These are phyloP conservation scores for Cryptococcus sp. DNA, from an alignment of 1,284 basidiomycete genomes.

Conservation along the genomic window DNA sequence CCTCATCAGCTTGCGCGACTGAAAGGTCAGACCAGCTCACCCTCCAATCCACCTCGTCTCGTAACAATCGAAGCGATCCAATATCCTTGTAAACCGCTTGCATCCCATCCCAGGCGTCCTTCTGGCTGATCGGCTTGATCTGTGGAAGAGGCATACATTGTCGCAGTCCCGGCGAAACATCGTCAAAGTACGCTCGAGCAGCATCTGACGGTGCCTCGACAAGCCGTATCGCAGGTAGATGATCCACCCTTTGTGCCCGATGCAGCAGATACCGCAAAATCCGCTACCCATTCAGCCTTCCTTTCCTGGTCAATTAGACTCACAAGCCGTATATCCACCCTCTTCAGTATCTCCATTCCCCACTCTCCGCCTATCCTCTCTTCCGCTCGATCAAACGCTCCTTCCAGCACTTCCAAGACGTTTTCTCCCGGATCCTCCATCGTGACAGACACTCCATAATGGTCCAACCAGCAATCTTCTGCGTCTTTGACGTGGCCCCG, in stretches of 20 bases:
- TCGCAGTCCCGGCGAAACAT: background rate
- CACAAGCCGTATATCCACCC: background rate
- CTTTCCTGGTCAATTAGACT: background rate
- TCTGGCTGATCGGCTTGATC: background rate
- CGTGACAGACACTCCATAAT: slow-evolving; percentile 71
- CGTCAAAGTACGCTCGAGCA: background rate
- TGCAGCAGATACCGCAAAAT: no score
- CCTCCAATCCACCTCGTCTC: slow-evolving; percentile 1
- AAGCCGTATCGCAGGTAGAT: no score
- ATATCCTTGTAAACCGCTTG: background rate
- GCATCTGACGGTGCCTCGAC: background rate
- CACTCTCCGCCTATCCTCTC: no score
- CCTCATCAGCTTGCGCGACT: background rate
- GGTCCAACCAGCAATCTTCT: slow-evolving; percentile 84
- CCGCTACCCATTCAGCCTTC: no score
- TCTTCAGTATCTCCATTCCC: background rate
- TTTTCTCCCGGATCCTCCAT: slow-evolving; percentile 62
- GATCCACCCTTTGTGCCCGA: no score
- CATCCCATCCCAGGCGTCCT: background rate
- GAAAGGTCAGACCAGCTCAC: background rate
- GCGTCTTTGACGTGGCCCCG: slow-evolving; percentile 70
- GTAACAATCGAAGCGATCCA: background rate
- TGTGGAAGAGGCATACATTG: slow-evolving; percentile 7
- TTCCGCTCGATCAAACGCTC: background rate
- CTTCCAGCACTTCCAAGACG: slow-evolving; percentile 53